Percentiles rank a stretch among this genome's conserved stretches.
phyloP scores from a whole-genome alignment of 73 alveolate species.

The Durusdinium trenchii region DNA sequence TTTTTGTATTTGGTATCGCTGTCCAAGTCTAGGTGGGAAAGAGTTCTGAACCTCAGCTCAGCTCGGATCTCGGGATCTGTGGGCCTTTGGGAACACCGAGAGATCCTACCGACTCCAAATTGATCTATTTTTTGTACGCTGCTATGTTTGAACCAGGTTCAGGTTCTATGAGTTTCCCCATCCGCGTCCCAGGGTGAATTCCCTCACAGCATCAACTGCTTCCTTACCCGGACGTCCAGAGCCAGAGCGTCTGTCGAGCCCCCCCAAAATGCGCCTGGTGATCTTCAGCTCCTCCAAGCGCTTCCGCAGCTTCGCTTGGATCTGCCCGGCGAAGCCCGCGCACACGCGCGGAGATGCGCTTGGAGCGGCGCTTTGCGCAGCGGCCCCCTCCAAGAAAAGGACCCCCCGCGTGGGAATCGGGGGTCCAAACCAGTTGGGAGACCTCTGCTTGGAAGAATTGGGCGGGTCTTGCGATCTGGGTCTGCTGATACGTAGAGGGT shows the following conservation, averaged over 20 bases:
- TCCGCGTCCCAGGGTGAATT: not conserved
- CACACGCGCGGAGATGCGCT: not conserved
- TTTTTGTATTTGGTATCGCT: no score
- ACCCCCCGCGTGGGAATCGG: not conserved
- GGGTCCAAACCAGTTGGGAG: not conserved
- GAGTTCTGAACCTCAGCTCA: no score
- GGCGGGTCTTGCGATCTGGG: no score
- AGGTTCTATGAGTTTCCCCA: not conserved
- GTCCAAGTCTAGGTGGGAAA: no score
- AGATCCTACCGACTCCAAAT: not conserved
- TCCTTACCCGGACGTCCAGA: not conserved
- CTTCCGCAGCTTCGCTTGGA: not conserved
- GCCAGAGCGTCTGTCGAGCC: not conserved
- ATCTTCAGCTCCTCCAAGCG: constrained; percentile 50
- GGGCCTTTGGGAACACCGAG: not conserved
- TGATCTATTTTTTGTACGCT: not conserved
- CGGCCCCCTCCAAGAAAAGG: not conserved
- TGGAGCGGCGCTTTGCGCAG: no score
- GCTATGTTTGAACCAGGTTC: not conserved
- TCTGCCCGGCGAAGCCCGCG: not conserved
- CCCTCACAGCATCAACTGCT: not conserved
- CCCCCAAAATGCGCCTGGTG: not conserved
- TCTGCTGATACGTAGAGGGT: no score
- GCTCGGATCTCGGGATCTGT: no score
- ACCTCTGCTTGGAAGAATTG: not conserved